A percentile compares a stretch with the other conserved stretches of the same genome.
These are phyloP conservation scores for Dionaea muscipula DNA, from an alignment of 179 eudicot species.

Conservation along the genomic window DNA sequence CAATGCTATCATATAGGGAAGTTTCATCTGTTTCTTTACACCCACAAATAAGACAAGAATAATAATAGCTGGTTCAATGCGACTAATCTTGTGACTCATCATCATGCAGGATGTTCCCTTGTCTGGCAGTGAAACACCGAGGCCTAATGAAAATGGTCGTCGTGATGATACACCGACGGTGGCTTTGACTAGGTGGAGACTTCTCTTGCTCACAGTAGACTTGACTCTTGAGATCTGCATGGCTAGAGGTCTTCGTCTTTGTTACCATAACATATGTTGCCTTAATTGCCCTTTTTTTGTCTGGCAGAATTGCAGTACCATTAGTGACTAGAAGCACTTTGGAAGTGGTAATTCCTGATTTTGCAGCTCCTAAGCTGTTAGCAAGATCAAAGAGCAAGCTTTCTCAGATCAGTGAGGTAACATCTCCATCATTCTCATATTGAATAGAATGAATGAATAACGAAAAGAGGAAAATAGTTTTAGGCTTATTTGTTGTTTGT, in stretches of 20 bases:
- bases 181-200: slow-evolving; percentile 38
- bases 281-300: slow-evolving; percentile 1
- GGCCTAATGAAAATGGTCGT: slow-evolving; percentile 49
- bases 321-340: slow-evolving; percentile 76
- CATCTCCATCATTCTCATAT: no score
- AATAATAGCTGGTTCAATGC: no score
- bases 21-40: no score
- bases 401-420: slow-evolving; percentile 89
- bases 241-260: neutral
- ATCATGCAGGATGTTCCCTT: slow-evolving; percentile 44
- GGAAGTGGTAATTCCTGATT: slow-evolving; percentile 80
- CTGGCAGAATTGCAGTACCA: slow-evolving; percentile 48
- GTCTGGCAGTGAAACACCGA: slow-evolving; percentile 36
- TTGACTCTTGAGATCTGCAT: neutral
- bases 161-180: slow-evolving; percentile 57
- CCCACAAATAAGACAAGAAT: no score
- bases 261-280: neutral
- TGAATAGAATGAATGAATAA: no score
- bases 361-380: slow-evolving; percentile 69
- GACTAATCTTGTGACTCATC: no score
- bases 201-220: neutral
- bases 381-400: slow-evolving; percentile 74
- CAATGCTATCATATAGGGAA: no score
- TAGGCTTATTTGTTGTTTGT: neutral
- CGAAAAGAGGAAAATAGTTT: no score